Evolutionary conservation across 257 asterid genomes (phyloP).

Genomic region (Galeopsis tetrahit): DNA sequence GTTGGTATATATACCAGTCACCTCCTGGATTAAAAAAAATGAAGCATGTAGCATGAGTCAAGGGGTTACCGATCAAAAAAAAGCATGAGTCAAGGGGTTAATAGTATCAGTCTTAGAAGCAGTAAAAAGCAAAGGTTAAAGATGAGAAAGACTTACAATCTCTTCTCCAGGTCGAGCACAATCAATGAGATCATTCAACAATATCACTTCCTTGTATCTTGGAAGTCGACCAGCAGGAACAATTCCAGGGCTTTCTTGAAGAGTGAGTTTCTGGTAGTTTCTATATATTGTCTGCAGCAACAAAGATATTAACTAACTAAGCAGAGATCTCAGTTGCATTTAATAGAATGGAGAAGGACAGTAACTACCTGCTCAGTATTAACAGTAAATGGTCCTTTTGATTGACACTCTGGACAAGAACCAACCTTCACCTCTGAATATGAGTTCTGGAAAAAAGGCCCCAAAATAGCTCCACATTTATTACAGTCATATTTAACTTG

Average conservation of each 20-base stretch:
- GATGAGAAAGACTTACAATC: slow-evolving; percentile 58
- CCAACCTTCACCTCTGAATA: slow-evolving; percentile 98
- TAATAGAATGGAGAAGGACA: slow-evolving; percentile 21
- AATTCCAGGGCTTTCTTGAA: slow-evolving; percentile 98
- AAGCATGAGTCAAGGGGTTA: slow-evolving; percentile 24
- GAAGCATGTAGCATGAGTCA: slow-evolving; percentile 22
- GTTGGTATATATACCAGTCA: slow-evolving; percentile 96
- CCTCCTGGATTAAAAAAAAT: slow-evolving; percentile 67
- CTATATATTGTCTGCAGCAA: slow-evolving; percentile 83
- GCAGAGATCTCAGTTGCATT: slow-evolving; percentile 14
- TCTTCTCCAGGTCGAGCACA: slow-evolving; percentile 99
- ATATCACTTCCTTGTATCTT: slow-evolving; percentile 96
- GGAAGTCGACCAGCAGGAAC: slow-evolving; percentile 99
- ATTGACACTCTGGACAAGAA: slow-evolving; percentile 96
- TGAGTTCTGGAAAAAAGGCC: slow-evolving; percentile 97
- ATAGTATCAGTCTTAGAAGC: slow-evolving; percentile 6
- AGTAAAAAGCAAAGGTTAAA: slow-evolving; percentile 15
- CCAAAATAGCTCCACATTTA: slow-evolving; percentile 88
- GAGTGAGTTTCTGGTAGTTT: slow-evolving; percentile 95
- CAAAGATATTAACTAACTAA: slow-evolving; percentile 31
- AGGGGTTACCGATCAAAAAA: no score
- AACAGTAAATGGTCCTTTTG: slow-evolving; percentile 93
- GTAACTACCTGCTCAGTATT: slow-evolving; percentile 88
- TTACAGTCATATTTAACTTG: slow-evolving; percentile 94
- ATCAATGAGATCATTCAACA: slow-evolving; percentile 97